These are phyloP conservation scores for Chaetomiaceae sp. DNA, from an alignment of 2,329 filamentous ascomycete species.

Conservation along the genomic window DNA sequence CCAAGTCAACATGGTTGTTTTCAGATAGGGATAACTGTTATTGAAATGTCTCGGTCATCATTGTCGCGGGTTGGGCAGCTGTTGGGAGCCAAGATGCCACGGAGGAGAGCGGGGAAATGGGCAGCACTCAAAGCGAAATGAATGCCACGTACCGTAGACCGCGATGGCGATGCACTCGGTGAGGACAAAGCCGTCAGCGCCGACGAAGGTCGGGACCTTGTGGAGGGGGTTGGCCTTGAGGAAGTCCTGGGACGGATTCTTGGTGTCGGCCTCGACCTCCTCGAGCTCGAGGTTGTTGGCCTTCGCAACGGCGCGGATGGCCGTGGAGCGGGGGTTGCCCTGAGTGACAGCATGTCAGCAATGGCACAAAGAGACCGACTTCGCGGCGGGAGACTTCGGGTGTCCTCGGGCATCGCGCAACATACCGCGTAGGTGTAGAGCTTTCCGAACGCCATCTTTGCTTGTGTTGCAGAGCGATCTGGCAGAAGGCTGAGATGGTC, in stretches of 20 bases:
- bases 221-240: slow-evolving; percentile 79
- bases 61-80: slow-evolving; percentile 27
- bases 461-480: slow-evolving; percentile 27
- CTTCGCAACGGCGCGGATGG: slow-evolving; percentile 91
- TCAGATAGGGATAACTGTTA: slow-evolving; percentile 99
- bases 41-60: slow-evolving; percentile 70
- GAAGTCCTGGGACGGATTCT: slow-evolving; percentile 70
- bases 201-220: slow-evolving; percentile 90
- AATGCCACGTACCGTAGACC: slow-evolving; percentile 79
- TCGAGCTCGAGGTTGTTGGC: slow-evolving; percentile 93
- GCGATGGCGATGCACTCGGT: slow-evolving; percentile 91
- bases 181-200: slow-evolving; percentile 84
- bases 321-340: slow-evolving; percentile 85
- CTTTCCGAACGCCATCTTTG: slow-evolving; percentile 94
- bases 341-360: slow-evolving; percentile 36
- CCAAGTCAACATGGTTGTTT: slow-evolving; percentile 75
- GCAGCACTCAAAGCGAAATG: slow-evolving; percentile 1
- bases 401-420: neutral
- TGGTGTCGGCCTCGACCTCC: slow-evolving; percentile 66
- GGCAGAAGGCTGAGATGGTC: slow-evolving; percentile 20
- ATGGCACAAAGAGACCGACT: slow-evolving; percentile 16
- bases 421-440: slow-evolving; percentile 82
- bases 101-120: slow-evolving; percentile 20
- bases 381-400: no score
- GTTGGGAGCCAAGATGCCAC: slow-evolving; percentile 13